Percentiles rank a stretch among this genome's conserved stretches.
Conservation (phyloP, 2,329 filamentous ascomycete genomes). For the Botrytis hyacinthi region DNA sequence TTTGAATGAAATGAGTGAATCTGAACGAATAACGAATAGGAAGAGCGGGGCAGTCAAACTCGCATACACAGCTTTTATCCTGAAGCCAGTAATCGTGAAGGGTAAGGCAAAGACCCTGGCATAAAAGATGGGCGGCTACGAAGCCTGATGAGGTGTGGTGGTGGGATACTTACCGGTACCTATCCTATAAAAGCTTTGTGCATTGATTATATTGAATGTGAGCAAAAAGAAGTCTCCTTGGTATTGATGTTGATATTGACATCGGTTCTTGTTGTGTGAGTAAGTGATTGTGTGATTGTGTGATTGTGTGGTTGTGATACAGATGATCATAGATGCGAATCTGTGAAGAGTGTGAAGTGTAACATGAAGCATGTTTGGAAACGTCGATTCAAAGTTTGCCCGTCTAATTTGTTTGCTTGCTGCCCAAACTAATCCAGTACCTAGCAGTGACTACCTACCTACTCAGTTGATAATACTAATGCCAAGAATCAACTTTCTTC, state of each 20-base stretch:
- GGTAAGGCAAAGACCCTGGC: constrained; percentile 1
- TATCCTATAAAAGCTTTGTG: background rate
- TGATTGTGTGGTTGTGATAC: background rate
- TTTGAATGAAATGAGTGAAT: constrained; percentile 19
- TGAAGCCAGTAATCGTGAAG: constrained; percentile 13
- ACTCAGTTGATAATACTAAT: background rate
- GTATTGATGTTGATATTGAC: background rate
- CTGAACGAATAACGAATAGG: constrained; percentile 15
- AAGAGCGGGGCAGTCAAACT: constrained; percentile 13
- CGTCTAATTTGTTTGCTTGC: background rate
- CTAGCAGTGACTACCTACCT: background rate
- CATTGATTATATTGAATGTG: background rate
- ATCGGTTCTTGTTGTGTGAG: background rate
- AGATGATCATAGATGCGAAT: background rate
- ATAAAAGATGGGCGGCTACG: constrained; percentile 18
- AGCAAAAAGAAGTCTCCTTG: background rate
- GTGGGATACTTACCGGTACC: background rate
- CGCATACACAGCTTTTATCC: constrained; percentile 6
- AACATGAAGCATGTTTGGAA: background rate
- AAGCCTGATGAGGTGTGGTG: background rate
- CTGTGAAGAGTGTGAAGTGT: background rate
- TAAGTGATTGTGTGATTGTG: background rate
- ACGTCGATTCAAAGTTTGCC: too few species aligned
- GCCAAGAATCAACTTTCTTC: constrained; percentile 4
- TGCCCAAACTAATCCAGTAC: background rate